Conservation (phyloP, 2,329 filamentous ascomycete species). For the Teratosphaeria gauchensis region DNA sequence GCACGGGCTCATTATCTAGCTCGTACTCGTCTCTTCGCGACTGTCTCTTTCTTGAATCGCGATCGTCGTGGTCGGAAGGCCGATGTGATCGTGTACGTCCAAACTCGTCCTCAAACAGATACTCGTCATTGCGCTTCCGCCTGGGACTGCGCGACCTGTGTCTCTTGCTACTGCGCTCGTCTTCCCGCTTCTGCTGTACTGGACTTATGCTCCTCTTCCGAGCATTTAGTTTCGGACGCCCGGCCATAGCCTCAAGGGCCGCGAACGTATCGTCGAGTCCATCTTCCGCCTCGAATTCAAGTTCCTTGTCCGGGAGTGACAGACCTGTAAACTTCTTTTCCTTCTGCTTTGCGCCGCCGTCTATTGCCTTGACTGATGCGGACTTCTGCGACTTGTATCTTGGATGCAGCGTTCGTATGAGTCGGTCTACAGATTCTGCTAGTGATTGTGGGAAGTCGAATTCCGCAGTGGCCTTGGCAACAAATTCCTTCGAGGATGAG, state of each 20-base stretch:
- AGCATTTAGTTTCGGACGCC: conserved; percentile 50
- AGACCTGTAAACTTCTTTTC: conserved; percentile 84
- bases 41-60: conserved; percentile 29
- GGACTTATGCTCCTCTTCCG: conserved; percentile 53
- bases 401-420: conserved; percentile 84
- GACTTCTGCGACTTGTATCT: conserved; percentile 49
- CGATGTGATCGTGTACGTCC: conserved; percentile 38
- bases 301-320: conserved; percentile 69
- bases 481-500: conserved; percentile 62
- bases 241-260: conserved; percentile 75
- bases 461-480: conserved; percentile 61
- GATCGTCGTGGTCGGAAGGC: conserved; percentile 33
- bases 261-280: conserved; percentile 84
- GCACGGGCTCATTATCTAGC: conserved; percentile 68
- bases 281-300: conserved; percentile 41
- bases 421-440: conserved; percentile 80
- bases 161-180: conserved; percentile 20
- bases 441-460: conserved; percentile 80
- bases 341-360: conserved; percentile 36
- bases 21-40: conserved; percentile 55
- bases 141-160: conserved; percentile 30
- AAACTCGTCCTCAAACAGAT: conserved; percentile 51
- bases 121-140: conserved; percentile 35
- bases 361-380: conserved; percentile 2
- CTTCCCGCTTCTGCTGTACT: conserved; percentile 35